phyloP scores from a whole-genome alignment of 331 rosid genomes.

The Malus hybrid region DNA sequence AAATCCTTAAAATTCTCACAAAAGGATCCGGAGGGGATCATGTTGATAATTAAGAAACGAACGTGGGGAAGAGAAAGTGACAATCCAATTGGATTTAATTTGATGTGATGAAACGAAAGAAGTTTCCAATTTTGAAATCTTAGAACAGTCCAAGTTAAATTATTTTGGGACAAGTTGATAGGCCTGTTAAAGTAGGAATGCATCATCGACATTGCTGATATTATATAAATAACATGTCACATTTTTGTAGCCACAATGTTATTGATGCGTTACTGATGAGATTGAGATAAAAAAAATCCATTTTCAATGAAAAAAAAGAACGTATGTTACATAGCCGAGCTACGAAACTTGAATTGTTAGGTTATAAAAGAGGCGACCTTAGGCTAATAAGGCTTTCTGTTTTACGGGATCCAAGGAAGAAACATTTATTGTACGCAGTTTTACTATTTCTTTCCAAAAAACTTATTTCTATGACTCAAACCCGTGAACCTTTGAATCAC shows the following conservation, averaged over 20 bases:
- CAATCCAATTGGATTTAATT: background rate
- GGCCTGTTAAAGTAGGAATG: background rate
- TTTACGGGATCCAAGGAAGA: accelerated
- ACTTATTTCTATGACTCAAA: too few relatives aligned
- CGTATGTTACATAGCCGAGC: background rate
- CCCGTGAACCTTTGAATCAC: too few relatives aligned
- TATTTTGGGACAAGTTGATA: background rate
- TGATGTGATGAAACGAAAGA: too few relatives aligned
- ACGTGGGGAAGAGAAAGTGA: background rate
- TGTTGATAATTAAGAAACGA: background rate
- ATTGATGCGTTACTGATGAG: background rate
- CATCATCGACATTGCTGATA: background rate
- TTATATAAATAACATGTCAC: background rate
- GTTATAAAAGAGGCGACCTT: too few relatives aligned
- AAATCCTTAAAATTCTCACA: too few relatives aligned
- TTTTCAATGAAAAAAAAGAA: too few relatives aligned
- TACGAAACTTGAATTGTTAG: background rate
- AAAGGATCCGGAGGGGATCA: accelerated
- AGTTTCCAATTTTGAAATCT: background rate
- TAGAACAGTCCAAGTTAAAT: too few relatives aligned
- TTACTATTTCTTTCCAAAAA: too few relatives aligned
- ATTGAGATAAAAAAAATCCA: background rate
- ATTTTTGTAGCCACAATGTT: too few relatives aligned
- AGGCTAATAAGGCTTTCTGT: too few relatives aligned
- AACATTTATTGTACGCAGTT: too few relatives aligned